Base-by-base conservation (phyloP, 75 land plant species). In the Larix kaempferi region DNA sequence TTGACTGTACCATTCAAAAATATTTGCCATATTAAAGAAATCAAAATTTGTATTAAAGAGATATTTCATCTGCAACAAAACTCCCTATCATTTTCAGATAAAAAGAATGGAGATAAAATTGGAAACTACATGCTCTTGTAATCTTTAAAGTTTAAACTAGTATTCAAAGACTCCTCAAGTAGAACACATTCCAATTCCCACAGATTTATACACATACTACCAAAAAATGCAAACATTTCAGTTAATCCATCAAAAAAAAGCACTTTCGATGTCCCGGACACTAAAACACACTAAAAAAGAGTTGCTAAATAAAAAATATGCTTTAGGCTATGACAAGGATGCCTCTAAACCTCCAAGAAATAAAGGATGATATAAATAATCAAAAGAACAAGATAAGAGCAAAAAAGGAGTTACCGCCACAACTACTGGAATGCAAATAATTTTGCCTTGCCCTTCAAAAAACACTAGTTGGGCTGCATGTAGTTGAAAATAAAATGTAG, bases 391-490 rank as follows among this genome's bases (percentile, higher is more conserved):
- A 35, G 44, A 27, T 76, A 11, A 76, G 15, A 21, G 55, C 14
- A 57, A 22, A 69, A 69, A 2, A 29, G 11, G 62, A 88, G 85
- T 87, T 89, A 94, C 99, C 52, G 96, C 98, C 22, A 95, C 98
- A 41, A 98, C 94, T 71, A 87, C 93, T 64, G 99, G 99, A 73
- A 98, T 91, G 61, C 83, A 88, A 21, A 85, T 75, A 27, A 98
- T 79, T 78, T 84, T 90, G 35, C 83, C 80, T 61, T 83, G 82
- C n/a, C 90, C 93, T 21, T 85, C 78, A 72, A 78, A 85, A 29
- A 83, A 60, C 0, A 95, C 88, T 56, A 95, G 57, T 81, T 98
- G 99, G 55, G 99, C 95, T 92, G 93, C 88, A 93, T 21, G 37
- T 25, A 41, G 25, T 41, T 69, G 8, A 39, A 17, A n/a, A 41